phyloP scores from a whole-genome alignment of 768 basidiomycete genomes.

The Lanmaoa pseudosensibilis region DNA sequence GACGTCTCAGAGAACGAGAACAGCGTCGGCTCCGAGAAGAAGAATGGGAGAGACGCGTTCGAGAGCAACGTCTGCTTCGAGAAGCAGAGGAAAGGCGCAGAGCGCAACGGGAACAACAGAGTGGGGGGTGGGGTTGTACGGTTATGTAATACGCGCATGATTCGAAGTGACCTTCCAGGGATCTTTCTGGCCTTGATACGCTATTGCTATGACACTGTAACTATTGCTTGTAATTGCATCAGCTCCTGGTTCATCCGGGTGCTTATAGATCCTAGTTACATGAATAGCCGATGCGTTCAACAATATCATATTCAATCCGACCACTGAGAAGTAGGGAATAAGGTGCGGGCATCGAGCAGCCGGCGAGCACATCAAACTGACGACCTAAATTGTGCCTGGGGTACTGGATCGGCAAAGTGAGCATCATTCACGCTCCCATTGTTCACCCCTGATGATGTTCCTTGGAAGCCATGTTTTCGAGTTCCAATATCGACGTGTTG shows the following conservation, averaged over 20 bases:
- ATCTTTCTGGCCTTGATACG: background rate
- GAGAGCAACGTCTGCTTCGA: background rate
- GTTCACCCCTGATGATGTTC: too few species aligned
- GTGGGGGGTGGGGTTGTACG: constrained; percentile 23
- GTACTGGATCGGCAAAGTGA: too few species aligned
- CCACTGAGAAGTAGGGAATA: too few species aligned
- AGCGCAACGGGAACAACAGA: background rate
- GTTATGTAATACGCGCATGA: constrained; percentile 20
- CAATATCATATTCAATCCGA: background rate
- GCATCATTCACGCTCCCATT: too few species aligned
- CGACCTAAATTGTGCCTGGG: too few species aligned
- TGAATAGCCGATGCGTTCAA: background rate
- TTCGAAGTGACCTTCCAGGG: too few species aligned
- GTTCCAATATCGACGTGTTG: too few species aligned
- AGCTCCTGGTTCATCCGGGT: background rate
- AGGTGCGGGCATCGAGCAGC: too few species aligned
- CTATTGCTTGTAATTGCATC: background rate
- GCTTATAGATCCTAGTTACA: background rate
- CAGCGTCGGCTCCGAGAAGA: background rate
- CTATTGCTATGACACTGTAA: background rate
- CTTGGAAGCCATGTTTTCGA: too few species aligned
- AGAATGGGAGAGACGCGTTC: background rate
- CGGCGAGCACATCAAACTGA: too few species aligned
- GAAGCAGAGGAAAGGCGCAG: constrained; percentile 10
- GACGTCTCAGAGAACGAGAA: background rate